Conservation (phyloP, 2,329 filamentous ascomycete genomes). For the Arthrobotrys pseudoclavata region DNA sequence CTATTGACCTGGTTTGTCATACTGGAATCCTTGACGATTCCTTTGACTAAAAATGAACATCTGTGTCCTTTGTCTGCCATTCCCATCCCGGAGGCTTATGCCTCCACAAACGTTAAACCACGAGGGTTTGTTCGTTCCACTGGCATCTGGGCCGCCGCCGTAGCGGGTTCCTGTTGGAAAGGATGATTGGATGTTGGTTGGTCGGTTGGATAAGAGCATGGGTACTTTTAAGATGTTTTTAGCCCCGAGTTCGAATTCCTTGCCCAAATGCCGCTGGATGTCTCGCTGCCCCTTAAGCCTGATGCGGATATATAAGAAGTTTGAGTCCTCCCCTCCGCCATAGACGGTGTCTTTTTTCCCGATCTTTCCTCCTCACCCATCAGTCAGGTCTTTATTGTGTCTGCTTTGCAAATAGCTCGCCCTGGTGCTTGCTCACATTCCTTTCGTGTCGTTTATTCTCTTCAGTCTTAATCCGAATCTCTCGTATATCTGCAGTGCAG, state of each 20-base stretch:
- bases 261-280: conserved; percentile 6
- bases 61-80: background rate
- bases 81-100: background rate
- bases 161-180: conserved; percentile 4
- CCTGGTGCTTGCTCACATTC: conserved; percentile 49
- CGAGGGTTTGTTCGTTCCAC: background rate
- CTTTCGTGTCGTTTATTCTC: conserved; percentile 33
- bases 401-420: conserved; percentile 23
- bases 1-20: conserved; percentile 17
- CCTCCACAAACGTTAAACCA: conserved; percentile 8
- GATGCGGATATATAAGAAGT: conserved; percentile 48
- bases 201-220: conserved; percentile 12
- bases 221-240: conserved; percentile 27
- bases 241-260: background rate
- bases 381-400: conserved; percentile 50
- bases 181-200: conserved; percentile 6
- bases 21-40: conserved; percentile 23
- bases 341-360: conserved; percentile 26
- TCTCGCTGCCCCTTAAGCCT: conserved; percentile 16
- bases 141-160: background rate
- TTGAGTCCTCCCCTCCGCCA: conserved; percentile 18
- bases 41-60: conserved; percentile 17
- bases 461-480: conserved; percentile 5
- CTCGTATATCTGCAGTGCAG: conserved; percentile 28
- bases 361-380: conserved; percentile 43